phyloP scores from a whole-genome alignment of 192 early-diverging fungal species.

The Podila epicladia region DNA sequence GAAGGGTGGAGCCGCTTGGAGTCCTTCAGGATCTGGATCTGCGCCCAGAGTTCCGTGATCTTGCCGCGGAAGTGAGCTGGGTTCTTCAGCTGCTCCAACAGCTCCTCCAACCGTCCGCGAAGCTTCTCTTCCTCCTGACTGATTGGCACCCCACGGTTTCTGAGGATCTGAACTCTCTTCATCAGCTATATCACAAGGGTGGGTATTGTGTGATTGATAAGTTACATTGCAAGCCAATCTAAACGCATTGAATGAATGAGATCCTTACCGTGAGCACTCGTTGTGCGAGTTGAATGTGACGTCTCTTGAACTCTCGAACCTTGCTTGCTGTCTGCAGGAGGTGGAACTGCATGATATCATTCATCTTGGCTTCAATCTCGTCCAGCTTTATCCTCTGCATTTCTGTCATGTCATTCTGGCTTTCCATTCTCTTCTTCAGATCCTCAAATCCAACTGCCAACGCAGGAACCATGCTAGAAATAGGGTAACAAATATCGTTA shows the following conservation, averaged over 20 bases:
- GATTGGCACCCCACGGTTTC: slow-evolving; percentile 84
- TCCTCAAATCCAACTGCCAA: slow-evolving; percentile 92
- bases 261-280: slow-evolving; percentile 71
- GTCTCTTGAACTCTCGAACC: slow-evolving; percentile 81
- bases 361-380: slow-evolving; percentile 50
- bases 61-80: slow-evolving; percentile 85
- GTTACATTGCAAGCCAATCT: not conserved
- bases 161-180: slow-evolving; percentile 85
- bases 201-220: not conserved
- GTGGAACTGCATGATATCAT: slow-evolving; percentile 57
- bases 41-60: slow-evolving; percentile 85
- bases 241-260: not conserved
- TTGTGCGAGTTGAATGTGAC: slow-evolving; percentile 79
- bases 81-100: slow-evolving; percentile 77
- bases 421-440: slow-evolving; percentile 84
- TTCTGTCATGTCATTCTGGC: slow-evolving; percentile 75
- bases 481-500: slow-evolving; percentile 2
- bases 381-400: slow-evolving; percentile 78
- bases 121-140: slow-evolving; percentile 86
- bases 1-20: slow-evolving; percentile 50
- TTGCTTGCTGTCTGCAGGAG: slow-evolving; percentile 76
- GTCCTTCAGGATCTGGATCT: slow-evolving; percentile 77
- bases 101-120: slow-evolving; percentile 74
- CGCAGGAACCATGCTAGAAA: slow-evolving; percentile 86
- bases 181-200: slow-evolving; percentile 70